These are phyloP conservation scores for Rhizomucor pusillus DNA, from an alignment of 371 early-diverging fungal species.

Conservation along the genomic window DNA sequence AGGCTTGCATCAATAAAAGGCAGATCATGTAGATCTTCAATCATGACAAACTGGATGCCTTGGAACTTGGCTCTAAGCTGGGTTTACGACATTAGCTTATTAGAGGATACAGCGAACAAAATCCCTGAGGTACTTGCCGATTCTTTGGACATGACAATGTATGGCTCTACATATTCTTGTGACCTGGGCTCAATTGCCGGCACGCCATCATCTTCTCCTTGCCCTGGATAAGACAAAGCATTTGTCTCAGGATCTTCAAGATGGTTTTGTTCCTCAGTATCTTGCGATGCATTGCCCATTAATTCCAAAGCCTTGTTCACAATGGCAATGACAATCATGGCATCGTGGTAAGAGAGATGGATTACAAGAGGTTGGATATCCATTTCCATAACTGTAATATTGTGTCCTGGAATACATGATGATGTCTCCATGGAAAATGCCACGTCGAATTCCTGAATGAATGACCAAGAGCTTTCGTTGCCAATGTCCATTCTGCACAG, in stretches of 20 bases:
- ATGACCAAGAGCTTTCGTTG: conserved; percentile 69
- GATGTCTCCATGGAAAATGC: conserved; percentile 62
- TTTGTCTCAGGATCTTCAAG: conserved; percentile 5
- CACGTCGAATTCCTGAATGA: conserved; percentile 83
- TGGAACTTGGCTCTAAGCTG: conserved; percentile 48
- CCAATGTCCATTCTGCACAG: conserved; percentile 86
- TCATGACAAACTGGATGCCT: conserved; percentile 69
- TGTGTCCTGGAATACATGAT: conserved; percentile 48
- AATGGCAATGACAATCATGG: conserved; percentile 78
- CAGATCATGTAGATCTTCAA: conserved; percentile 77
- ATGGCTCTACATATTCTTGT: conserved; percentile 30
- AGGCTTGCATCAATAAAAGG: conserved; percentile 76
- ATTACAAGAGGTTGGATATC: conserved; percentile 65
- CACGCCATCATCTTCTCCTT: not conserved
- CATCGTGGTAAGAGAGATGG: conserved; percentile 81
- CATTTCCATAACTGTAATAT: conserved; percentile 54
- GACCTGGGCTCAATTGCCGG: not conserved
- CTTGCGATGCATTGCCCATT: conserved; percentile 22
- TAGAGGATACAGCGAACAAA: not conserved
- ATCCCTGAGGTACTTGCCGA: conserved; percentile 21
- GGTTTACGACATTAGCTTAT: no score
- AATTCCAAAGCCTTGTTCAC: conserved; percentile 71
- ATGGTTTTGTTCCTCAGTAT: conserved; percentile 8
- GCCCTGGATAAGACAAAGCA: not conserved
- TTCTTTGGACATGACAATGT: conserved; percentile 48